Percentiles rank a stretch among this genome's conserved stretches.
phyloP scores from a whole-genome alignment of 371 early-diverging fungal species.

The Entomophthora muscae region DNA sequence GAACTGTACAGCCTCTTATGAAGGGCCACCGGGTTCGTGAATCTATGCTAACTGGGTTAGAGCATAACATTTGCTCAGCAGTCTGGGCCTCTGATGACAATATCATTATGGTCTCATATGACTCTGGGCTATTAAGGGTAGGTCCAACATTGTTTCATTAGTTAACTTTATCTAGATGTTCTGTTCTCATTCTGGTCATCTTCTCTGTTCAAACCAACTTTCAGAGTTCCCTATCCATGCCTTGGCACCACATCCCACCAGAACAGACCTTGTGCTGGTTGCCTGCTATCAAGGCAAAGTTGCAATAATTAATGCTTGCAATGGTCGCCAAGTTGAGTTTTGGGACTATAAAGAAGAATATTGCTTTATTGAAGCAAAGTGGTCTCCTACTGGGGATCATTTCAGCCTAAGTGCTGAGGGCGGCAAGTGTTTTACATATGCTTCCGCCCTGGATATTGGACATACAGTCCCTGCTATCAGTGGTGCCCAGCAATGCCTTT shows the following conservation, averaged over 20 bases:
- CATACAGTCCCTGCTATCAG: background rate
- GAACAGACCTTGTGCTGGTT: background rate
- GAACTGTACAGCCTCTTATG: background rate
- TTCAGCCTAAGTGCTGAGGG: background rate
- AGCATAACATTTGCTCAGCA: background rate
- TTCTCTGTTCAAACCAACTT: background rate
- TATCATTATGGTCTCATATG: background rate
- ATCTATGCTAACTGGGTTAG: background rate
- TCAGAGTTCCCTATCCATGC: background rate
- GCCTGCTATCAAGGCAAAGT: background rate
- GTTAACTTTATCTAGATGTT: slow-evolving; percentile 1
- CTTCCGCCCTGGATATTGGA: background rate
- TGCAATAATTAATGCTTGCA: background rate
- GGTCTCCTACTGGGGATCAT: background rate
- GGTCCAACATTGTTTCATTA: background rate
- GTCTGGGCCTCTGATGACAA: background rate
- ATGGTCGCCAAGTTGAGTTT: background rate
- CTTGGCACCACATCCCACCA: background rate
- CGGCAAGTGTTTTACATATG: background rate
- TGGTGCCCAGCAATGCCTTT: background rate
- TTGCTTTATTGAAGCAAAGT: background rate
- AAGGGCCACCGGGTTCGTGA: background rate
- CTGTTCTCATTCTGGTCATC: background rate
- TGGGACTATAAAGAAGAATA: background rate
- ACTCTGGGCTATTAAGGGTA: background rate